Evolutionary conservation across 208 protist genomes (phyloP).

Genomic region (Herpetomonas tarakana): DNA sequence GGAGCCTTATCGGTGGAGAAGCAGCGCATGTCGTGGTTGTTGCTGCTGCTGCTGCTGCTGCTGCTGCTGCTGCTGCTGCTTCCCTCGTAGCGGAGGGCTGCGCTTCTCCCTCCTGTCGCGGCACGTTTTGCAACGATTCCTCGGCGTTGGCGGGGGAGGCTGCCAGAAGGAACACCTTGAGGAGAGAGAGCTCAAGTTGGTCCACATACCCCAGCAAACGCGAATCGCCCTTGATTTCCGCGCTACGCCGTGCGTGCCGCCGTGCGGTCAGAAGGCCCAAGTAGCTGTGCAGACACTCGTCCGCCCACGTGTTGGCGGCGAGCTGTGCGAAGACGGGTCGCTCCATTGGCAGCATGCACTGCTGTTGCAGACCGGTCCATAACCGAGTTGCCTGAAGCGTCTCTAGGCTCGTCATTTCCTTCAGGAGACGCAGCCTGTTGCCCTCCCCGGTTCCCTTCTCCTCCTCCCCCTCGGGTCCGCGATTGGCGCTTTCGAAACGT

Average conservation of each 20-base stretch:
- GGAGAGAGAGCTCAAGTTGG: constrained; percentile 25
- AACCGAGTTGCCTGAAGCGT: background rate
- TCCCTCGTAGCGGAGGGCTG: too few relatives aligned
- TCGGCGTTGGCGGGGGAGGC: too few relatives aligned
- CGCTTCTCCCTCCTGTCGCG: too few relatives aligned
- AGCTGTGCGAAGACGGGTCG: constrained; percentile 19
- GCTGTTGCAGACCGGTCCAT: background rate
- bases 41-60: too few relatives aligned
- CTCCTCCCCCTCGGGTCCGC: background rate
- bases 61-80: too few relatives aligned
- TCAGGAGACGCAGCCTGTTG: background rate
- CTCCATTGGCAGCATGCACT: constrained; percentile 5
- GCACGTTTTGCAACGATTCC: too few relatives aligned
- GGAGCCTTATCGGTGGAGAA: too few relatives aligned
- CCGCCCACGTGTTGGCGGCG: constrained; percentile 23
- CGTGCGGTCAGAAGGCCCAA: constrained; percentile 40
- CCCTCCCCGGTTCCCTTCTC: too few relatives aligned
- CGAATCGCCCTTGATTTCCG: background rate
- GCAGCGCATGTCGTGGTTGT: too few relatives aligned
- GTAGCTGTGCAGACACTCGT: constrained; percentile 64
- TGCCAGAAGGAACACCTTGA: constrained; percentile 35
- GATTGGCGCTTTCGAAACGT: background rate
- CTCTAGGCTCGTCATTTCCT: background rate
- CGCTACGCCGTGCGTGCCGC: constrained; percentile 14
- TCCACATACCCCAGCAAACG: constrained; percentile 25